Evolutionary conservation across 108 stramenopile species (phyloP).

Genomic region (Fistulifera solaris): DNA sequence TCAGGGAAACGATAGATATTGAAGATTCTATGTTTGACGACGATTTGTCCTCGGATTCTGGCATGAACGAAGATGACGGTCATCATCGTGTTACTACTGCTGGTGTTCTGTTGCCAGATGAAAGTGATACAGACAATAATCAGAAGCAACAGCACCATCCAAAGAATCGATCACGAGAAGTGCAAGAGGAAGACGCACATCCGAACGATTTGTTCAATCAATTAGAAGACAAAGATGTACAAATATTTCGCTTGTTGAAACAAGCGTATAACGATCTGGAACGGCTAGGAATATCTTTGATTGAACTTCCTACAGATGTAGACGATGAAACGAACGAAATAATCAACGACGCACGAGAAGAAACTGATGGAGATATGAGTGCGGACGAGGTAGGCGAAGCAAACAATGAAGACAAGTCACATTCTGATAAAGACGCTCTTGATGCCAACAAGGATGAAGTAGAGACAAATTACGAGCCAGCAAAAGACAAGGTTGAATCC

Average conservation of each 20-base stretch:
- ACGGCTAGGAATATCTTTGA: constrained; percentile 33
- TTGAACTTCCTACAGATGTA: constrained; percentile 18
- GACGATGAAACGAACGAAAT: not conserved
- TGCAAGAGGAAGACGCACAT: constrained; percentile 7
- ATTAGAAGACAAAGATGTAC: not conserved
- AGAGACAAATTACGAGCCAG: not conserved
- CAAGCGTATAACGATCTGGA: constrained; percentile 32
- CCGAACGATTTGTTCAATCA: constrained; percentile 3
- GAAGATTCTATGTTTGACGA: constrained; percentile 17
- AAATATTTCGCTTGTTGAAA: constrained; percentile 7
- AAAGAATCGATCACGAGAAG: not conserved
- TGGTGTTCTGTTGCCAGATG: not conserved
- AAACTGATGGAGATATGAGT: not conserved
- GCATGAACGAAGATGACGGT: not conserved
- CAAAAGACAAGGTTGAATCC: not conserved
- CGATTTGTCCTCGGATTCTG: constrained; percentile 6
- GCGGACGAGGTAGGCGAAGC: constrained; percentile 1
- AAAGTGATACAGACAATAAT: not conserved
- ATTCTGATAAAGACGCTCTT: not conserved
- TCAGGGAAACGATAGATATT: not conserved
- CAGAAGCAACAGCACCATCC: not conserved
- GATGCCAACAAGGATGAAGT: not conserved
- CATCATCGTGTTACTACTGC: not conserved
- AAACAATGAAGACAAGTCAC: not conserved
- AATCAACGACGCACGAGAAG: not conserved